phyloP scores from a whole-genome alignment of 306 rosid genomes.

The Neltuma alba region DNA sequence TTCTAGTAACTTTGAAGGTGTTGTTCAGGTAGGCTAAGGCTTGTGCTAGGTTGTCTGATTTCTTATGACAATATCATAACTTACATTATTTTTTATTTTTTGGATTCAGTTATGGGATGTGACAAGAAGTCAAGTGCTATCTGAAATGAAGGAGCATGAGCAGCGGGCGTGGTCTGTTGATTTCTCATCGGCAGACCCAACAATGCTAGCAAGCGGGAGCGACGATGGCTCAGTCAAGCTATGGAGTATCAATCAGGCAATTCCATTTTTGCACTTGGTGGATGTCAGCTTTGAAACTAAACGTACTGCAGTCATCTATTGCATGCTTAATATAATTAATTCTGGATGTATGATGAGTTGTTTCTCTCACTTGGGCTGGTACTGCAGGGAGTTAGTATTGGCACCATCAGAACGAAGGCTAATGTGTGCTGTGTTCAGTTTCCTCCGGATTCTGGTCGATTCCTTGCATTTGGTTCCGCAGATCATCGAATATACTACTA shows the following conservation, averaged over 20 bases:
- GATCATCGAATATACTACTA: slow-evolving; percentile 91
- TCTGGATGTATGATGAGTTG: slow-evolving; percentile 76
- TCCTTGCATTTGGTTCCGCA: slow-evolving; percentile 94
- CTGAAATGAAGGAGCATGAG: slow-evolving; percentile 93
- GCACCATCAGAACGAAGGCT: slow-evolving; percentile 93
- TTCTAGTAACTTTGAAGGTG: slow-evolving; percentile 98
- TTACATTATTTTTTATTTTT: slow-evolving; percentile 12
- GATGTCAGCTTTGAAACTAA: slow-evolving; percentile 97
- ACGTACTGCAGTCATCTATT: slow-evolving; percentile 89
- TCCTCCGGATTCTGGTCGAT: slow-evolving; percentile 76
- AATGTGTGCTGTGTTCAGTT: slow-evolving; percentile 97
- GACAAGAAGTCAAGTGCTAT: slow-evolving; percentile 83
- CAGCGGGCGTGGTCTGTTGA: slow-evolving; percentile 96
- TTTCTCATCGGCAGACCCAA: slow-evolving; percentile 91
- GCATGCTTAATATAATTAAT: slow-evolving; percentile 53
- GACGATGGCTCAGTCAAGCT: slow-evolving; percentile 96
- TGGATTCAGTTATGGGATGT: slow-evolving; percentile 90
- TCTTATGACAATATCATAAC: slow-evolving; percentile 28
- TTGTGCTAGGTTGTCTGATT: slow-evolving; percentile 8
- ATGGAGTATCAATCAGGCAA: slow-evolving; percentile 99
- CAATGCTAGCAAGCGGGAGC: slow-evolving; percentile 95
- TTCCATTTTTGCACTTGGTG: slow-evolving; percentile 97
- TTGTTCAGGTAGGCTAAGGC: slow-evolving; percentile 76
- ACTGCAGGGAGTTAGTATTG: slow-evolving; percentile 92
- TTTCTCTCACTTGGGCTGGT: slow-evolving; percentile 79